Base-by-base conservation (phyloP, 495 filamentous ascomycete species). In the Evernia prunastri region DNA sequence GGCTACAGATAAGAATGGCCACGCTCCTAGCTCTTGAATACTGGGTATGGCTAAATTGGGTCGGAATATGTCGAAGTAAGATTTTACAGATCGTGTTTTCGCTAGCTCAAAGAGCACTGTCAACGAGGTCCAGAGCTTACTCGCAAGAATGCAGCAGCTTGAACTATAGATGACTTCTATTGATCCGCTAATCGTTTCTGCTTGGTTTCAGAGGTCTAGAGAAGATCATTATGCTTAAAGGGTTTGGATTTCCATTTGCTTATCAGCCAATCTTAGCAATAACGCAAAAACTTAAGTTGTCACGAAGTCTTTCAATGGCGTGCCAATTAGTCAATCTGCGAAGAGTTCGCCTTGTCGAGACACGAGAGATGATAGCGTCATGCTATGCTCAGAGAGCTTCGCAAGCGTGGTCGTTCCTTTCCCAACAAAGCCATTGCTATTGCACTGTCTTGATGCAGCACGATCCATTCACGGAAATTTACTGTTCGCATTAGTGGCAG, bases 281-380 rank as follows among this genome's bases (percentile, higher is more conserved):
- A 57, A 71, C 74, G 90, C 90, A 92, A 88, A 87, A 89, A 86
- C 87, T 94, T 95, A 84, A 96, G 92, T 92, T 95, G 87, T 80
- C 91, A 89, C 84, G 78, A 77, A 76, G 75, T 73, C 71, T 78
- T 68, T 78, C 87, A 80, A 86, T 93, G 86, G 81, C 78, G 84
- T 91, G 89, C 82, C 86, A 84, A 91, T 93, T 83, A 91, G 92
- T 96, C 91, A 89, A 82, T 86, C 86, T 94, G 91, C 92, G 89
- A 80, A 96, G 81, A 96, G 80, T 66, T 74, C 64, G 63, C 66
- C 74, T 74, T 75, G 70, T 76, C 76, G 67, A 37, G 36, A n/a
- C 35, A 70, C 68, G 18, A 51, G 51, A 65, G 64, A 37, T 35
- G 25, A 59, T 35, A 63, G 69, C 56, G 67, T 72, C 40, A 67